Conservation (phyloP, 805 yeast species). For the Candida ovalis region DNA sequence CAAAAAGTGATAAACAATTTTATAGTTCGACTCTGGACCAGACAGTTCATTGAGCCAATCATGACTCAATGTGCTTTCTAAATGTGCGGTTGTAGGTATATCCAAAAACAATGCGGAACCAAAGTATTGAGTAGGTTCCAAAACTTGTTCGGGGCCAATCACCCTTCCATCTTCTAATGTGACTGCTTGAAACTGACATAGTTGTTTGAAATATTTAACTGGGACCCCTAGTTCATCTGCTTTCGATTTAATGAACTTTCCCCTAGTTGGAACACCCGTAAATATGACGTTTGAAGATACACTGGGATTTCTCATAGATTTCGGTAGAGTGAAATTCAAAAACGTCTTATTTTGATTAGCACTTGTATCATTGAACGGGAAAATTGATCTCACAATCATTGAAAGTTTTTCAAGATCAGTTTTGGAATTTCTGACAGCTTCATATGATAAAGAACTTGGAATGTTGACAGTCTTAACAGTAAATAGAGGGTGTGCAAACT, state of each 20-base stretch:
- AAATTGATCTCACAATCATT: conserved; percentile 20
- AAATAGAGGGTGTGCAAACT: conserved; percentile 8
- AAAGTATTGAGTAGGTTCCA: conserved; percentile 57
- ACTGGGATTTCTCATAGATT: conserved; percentile 21
- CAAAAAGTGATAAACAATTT: conserved; percentile 70
- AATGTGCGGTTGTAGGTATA: conserved; percentile 54
- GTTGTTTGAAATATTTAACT: conserved; percentile 53
- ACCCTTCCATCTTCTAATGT: conserved; percentile 53
- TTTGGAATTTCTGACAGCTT: background rate
- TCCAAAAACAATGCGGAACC: conserved; percentile 67
- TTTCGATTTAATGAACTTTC: conserved; percentile 63
- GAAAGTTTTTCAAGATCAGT: conserved; percentile 9
- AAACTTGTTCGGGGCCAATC: conserved; percentile 66
- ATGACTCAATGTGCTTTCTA: conserved; percentile 27
- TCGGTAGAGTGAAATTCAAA: conserved; percentile 24
- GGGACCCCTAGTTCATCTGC: conserved; percentile 69
- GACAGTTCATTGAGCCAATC: conserved; percentile 21
- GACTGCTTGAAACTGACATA: conserved; percentile 60
- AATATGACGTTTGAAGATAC: conserved; percentile 66
- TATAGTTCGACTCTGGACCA: conserved; percentile 18
- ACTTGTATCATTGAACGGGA: conserved; percentile 17
- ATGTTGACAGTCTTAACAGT: conserved; percentile 22
- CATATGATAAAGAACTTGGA: background rate
- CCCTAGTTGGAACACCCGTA: conserved; percentile 63
- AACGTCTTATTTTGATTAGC: conserved; percentile 12